A percentile compares a stretch with the other conserved stretches of the same genome.
Conservation (phyloP, 352 stramenopile species). For the Globisporangium nunn region DNA sequence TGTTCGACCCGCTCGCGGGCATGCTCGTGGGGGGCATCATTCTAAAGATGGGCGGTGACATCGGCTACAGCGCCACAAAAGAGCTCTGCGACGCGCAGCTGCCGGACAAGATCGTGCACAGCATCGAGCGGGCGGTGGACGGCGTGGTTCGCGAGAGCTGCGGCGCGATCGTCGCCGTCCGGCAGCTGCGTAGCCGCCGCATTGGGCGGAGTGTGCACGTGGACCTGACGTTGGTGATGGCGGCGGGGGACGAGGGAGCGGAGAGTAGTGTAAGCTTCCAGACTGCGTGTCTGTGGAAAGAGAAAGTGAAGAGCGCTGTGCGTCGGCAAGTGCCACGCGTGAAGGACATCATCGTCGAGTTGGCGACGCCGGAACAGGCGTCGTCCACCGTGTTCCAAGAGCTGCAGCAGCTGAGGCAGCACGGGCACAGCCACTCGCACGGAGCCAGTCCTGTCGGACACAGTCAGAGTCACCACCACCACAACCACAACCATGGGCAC, state of each 20-base stretch:
- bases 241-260: slow-evolving; percentile 8
- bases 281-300: slow-evolving; percentile 48
- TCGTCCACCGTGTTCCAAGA: slow-evolving; percentile 21
- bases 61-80: slow-evolving; percentile 47
- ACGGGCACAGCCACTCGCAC: neutral
- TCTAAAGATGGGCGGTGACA: slow-evolving; percentile 69
- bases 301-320: slow-evolving; percentile 42
- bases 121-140: slow-evolving; percentile 28
- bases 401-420: neutral
- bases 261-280: slow-evolving; percentile 17
- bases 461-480: too few species aligned
- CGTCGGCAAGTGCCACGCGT: slow-evolving; percentile 36
- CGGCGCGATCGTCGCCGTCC: slow-evolving; percentile 34
- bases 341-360: slow-evolving; percentile 59
- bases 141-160: slow-evolving; percentile 32
- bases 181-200: slow-evolving; percentile 44
- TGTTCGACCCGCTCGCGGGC: slow-evolving; percentile 61
- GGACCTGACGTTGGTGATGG: slow-evolving; percentile 48
- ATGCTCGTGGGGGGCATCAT: slow-evolving; percentile 73
- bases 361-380: slow-evolving; percentile 24
- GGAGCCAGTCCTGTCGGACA: too few species aligned
- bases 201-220: slow-evolving; percentile 55
- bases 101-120: slow-evolving; percentile 24
- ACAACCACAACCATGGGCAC: too few species aligned
- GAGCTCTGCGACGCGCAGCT: slow-evolving; percentile 64